Evolutionary conservation across 805 yeast genomes (phyloP).

Genomic region (Candida sphagnicola): DNA sequence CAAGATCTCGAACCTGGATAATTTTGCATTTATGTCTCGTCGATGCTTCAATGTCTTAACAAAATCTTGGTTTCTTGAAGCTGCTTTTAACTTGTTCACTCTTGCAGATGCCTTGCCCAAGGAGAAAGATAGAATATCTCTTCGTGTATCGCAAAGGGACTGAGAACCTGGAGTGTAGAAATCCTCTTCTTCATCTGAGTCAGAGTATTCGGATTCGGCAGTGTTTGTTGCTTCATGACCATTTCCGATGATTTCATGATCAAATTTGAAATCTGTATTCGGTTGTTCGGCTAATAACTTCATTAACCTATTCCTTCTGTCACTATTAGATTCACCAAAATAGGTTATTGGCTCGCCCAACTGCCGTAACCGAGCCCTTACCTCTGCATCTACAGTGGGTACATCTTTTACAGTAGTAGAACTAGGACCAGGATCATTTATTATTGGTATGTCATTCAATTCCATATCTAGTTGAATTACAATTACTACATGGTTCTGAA

Average conservation of each 20-base stretch:
- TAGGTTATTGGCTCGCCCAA: conserved; percentile 55
- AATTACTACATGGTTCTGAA: too few relatives aligned
- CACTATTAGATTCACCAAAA: conserved; percentile 58
- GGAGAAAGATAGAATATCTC: conserved; percentile 49
- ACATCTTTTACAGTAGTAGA: conserved; percentile 14
- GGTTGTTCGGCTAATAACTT: conserved; percentile 35
- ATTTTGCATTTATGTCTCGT: conserved; percentile 32
- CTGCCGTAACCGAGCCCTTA: conserved; percentile 43
- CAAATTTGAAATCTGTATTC: conserved; percentile 9
- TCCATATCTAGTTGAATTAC: too few relatives aligned
- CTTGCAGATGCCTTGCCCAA: conserved; percentile 43
- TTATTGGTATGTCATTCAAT: conserved; percentile 7
- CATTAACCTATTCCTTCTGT: conserved; percentile 57
- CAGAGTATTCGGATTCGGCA: conserved; percentile 31
- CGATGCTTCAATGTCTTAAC: conserved; percentile 44
- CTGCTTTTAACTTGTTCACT: conserved; percentile 26
- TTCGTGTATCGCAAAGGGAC: conserved; percentile 50
- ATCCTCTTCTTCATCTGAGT: conserved; percentile 61
- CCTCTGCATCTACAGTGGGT: conserved; percentile 68
- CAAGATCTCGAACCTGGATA: conserved; percentile 36
- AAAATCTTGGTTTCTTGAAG: conserved; percentile 28
- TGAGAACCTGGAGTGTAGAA: conserved; percentile 78
- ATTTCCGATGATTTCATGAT: conserved; percentile 12
- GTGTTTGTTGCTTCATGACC: conserved; percentile 16
- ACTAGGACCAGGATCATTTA: conserved; percentile 6